These are phyloP conservation scores for Dryas drummondii DNA, from an alignment of 306 rosid species.

Conservation along the genomic window DNA sequence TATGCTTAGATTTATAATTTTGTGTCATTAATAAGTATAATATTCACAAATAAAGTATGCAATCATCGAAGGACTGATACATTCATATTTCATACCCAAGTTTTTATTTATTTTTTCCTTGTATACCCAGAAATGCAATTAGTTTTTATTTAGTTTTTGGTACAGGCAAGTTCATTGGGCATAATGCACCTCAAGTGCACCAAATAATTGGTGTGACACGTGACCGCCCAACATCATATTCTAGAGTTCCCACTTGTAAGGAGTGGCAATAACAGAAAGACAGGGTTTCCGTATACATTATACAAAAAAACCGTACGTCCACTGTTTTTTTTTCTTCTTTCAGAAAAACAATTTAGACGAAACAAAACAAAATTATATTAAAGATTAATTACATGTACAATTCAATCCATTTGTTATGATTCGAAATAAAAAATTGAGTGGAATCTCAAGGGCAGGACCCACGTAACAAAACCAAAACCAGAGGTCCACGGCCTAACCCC, in stretches of 20 bases:
- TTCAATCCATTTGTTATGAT: not conserved
- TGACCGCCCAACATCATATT: constrained; percentile 10
- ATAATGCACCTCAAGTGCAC: not conserved
- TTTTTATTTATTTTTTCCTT: no score
- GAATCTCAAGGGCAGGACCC: not conserved
- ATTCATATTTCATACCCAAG: no score
- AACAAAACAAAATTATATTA: not conserved
- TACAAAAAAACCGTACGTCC: constrained; percentile 30
- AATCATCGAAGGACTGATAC: no score
- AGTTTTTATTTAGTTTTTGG: no score
- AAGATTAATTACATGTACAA: constrained; percentile 11
- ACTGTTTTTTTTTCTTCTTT: not conserved
- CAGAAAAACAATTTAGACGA: not conserved
- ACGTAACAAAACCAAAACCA: constrained; percentile 6
- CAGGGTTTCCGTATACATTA: constrained; percentile 30
- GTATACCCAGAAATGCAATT: no score
- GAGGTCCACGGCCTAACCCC: constrained; percentile 8
- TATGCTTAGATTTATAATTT: no score
- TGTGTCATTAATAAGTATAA: no score
- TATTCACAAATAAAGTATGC: no score
- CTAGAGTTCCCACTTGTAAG: constrained; percentile 39
- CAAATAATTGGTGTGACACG: constrained; percentile 3
- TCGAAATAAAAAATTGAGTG: not conserved
- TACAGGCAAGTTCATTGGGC: not conserved
- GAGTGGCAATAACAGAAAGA: constrained; percentile 24